phyloP scores from a whole-genome alignment of 495 filamentous ascomycete species.

The Cenococcum geophilum region DNA sequence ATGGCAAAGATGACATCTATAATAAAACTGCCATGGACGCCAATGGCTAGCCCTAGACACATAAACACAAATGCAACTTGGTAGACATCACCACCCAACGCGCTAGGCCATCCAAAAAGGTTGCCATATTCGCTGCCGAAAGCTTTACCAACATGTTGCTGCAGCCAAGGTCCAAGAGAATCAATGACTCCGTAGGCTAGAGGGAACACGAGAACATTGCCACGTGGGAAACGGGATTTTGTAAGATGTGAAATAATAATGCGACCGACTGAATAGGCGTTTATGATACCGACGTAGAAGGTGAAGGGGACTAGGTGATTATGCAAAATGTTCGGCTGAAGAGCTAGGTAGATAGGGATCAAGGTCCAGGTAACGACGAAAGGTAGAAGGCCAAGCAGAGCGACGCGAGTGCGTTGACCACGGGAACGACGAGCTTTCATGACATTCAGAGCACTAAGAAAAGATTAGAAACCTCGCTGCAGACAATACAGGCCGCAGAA shows the following conservation, averaged over 20 bases:
- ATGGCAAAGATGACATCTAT: slow-evolving; percentile 94
- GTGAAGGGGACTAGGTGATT: slow-evolving; percentile 81
- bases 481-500: neutral
- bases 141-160: slow-evolving; percentile 44
- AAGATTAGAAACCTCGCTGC: neutral
- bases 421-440: slow-evolving; percentile 68
- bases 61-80: slow-evolving; percentile 82
- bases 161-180: slow-evolving; percentile 61
- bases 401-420: slow-evolving; percentile 60
- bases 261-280: slow-evolving; percentile 88
- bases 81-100: slow-evolving; percentile 65
- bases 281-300: slow-evolving; percentile 78
- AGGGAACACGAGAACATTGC: slow-evolving; percentile 68
- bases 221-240: slow-evolving; percentile 77
- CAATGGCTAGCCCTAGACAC: slow-evolving; percentile 71
- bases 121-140: too few species aligned
- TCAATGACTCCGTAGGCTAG: slow-evolving; percentile 70
- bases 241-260: slow-evolving; percentile 92
- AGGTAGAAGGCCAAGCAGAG: slow-evolving; percentile 74
- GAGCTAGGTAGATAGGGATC: slow-evolving; percentile 67
- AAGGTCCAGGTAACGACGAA: slow-evolving; percentile 70
- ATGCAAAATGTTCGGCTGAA: slow-evolving; percentile 76
- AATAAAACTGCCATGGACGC: slow-evolving; percentile 92
- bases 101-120: slow-evolving; percentile 67
- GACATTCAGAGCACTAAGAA: slow-evolving; percentile 67